Base-by-base conservation (phyloP, 2,329 filamentous ascomycete genomes). In the Gremmenia infestans region DNA sequence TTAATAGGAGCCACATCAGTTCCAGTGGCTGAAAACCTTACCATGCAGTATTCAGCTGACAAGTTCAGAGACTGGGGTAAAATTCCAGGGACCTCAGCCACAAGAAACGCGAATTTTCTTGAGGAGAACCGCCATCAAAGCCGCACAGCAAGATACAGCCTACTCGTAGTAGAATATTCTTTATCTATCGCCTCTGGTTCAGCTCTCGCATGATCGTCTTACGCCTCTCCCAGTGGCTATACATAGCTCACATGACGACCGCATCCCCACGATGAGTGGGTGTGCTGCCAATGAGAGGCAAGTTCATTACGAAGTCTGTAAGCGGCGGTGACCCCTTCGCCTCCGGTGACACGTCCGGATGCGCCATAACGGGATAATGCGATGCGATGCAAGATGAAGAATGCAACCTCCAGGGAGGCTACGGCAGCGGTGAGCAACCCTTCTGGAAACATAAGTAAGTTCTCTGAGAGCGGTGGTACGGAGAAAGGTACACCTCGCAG, bases 181-280 rank as follows among this genome's bases (percentile, higher is more conserved):
- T 11, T 11, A 25, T 25, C 22, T 14, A 48, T 19, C 12, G 36
- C 25, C 22, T 23, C 19, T 12, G 9, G n/a, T 6, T 43, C 47
- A 47, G 15, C 55, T 54, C 48, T 51, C 40, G 36, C 43, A 39
- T 42, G 19, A 40, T 48, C 47, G 43, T 42, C 37, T 6, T 37
- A 32, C 39, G 35, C 37, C 32, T 22, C 36, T 22, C 5, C 14
- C 14, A 42, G 45, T 49, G 40, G 45, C 56, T 55, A 55, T 55
- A 49, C 43, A 51, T 58, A 55, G 56, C 48, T 42, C 53, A 55
- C 56, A 53, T 53, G 56, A 55, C 50, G 45, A 50, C 36, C 11
- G 39, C n/a, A 22, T 57, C 45, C 35, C 39, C 50, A 36, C 43
- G 25, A 4, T 25, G 42, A 23, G 42, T 11, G 11, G n/a, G 23